Evolutionary conservation across 805 yeast genomes (phyloP).

Genomic region (Spathaspora boniae): DNA sequence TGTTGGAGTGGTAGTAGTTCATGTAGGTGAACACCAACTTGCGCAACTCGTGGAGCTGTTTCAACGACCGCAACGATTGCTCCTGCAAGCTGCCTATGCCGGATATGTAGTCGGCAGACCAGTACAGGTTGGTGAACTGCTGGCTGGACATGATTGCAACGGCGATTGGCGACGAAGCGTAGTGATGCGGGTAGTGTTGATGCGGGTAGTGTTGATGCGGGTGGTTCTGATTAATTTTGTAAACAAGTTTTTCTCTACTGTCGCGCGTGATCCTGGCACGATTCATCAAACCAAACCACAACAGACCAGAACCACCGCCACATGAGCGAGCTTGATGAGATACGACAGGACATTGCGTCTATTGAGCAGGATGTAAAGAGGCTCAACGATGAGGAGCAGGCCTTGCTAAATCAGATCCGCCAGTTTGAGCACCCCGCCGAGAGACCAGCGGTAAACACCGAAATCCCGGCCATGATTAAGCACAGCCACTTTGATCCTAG

Average conservation of each 20-base stretch:
- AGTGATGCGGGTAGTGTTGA: no score
- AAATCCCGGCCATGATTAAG: slow-evolving; percentile 17
- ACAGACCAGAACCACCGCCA: no score
- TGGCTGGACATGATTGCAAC: no score
- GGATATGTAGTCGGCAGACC: slow-evolving; percentile 40
- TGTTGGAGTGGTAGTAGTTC: slow-evolving; percentile 32
- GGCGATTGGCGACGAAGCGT: no score
- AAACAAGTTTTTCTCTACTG: no score
- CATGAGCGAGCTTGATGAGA: slow-evolving; percentile 19
- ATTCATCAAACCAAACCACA: no score
- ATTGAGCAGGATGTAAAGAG: slow-evolving; percentile 16
- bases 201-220: no score
- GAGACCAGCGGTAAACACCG: slow-evolving; percentile 5
- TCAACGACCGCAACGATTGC: slow-evolving; percentile 30
- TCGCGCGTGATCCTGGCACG: no score
- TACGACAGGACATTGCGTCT: slow-evolving; percentile 17
- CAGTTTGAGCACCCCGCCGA: slow-evolving; percentile 9
- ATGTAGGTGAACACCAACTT: slow-evolving; percentile 34
- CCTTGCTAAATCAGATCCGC: slow-evolving; percentile 11
- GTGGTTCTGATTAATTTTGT: no score
- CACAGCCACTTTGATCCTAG: slow-evolving; percentile 30
- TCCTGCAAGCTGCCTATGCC: slow-evolving; percentile 30
- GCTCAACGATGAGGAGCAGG: slow-evolving; percentile 11
- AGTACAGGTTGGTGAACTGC: slow-evolving; percentile 37
- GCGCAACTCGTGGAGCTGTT: slow-evolving; percentile 39